A percentile compares a stretch with the other conserved stretches of the same genome.
Conservation (phyloP, 192 early-diverging fungal genomes). For the Entomortierella lignicola region DNA sequence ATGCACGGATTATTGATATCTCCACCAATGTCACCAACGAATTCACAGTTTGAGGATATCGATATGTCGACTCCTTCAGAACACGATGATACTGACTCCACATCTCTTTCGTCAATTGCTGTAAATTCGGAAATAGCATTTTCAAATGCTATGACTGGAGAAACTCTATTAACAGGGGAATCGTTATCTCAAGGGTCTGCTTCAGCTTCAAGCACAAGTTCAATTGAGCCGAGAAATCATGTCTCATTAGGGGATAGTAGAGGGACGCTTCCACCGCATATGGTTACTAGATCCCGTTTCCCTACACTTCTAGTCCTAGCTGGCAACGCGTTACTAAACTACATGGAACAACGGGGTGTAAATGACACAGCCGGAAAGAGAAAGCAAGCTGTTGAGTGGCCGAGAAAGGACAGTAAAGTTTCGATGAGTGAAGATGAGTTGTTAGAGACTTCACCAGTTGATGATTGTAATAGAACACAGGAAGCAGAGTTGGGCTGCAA, state of each 20-base stretch:
- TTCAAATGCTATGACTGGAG: neutral
- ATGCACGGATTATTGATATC: neutral
- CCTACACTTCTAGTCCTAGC: constrained; percentile 28
- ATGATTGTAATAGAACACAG: neutral
- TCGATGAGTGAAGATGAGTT: constrained; percentile 12
- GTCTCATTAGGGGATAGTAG: neutral
- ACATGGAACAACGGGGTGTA: constrained; percentile 6
- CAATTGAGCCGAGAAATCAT: neutral
- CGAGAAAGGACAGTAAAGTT: constrained; percentile 36
- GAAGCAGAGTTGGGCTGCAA: neutral
- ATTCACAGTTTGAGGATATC: neutral
- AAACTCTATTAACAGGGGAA: neutral
- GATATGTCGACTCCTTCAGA: constrained; percentile 6
- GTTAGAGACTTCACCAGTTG: neutral
- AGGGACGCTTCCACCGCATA: constrained; percentile 6
- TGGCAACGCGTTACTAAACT: constrained; percentile 28
- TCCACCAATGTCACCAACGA: constrained; percentile 1
- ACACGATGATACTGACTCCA: neutral
- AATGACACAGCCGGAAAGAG: neutral
- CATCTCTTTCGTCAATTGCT: neutral
- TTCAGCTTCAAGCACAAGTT: neutral
- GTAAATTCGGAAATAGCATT: neutral
- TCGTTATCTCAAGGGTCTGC: neutral
- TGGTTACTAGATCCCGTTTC: constrained; percentile 19
- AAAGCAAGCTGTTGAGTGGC: neutral